phyloP scores from a whole-genome alignment of 164 flowering plant genomes.

The Macadamia integrifolia region DNA sequence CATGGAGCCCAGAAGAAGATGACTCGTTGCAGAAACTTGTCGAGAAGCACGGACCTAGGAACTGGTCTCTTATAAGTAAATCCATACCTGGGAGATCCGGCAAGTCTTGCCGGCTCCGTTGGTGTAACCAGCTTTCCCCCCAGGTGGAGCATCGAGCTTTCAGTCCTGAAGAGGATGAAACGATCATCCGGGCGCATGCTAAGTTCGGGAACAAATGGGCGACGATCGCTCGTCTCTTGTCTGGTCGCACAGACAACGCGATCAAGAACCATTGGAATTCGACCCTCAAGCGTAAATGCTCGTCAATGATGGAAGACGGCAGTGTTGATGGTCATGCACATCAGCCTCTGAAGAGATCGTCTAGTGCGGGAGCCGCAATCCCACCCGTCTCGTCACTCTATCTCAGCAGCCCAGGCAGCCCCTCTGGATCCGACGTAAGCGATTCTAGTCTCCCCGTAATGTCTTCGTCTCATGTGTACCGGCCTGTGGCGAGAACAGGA shows the following conservation, averaged over 20 bases:
- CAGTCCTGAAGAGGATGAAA: slow-evolving; percentile 68
- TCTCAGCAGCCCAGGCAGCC: slow-evolving; percentile 47
- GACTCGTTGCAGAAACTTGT: slow-evolving; percentile 54
- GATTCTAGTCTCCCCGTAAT: slow-evolving; percentile 44
- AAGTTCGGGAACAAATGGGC: slow-evolving; percentile 90
- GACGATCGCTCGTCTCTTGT: slow-evolving; percentile 68
- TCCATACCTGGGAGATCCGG: slow-evolving; percentile 91
- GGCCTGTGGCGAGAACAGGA: slow-evolving; percentile 40
- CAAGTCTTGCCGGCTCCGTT: slow-evolving; percentile 81
- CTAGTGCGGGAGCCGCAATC: slow-evolving; percentile 35
- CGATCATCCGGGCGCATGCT: slow-evolving; percentile 69
- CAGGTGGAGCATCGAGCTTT: slow-evolving; percentile 77
- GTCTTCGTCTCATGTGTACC: slow-evolving; percentile 27
- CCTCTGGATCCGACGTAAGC: slow-evolving; percentile 66
- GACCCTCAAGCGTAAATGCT: slow-evolving; percentile 68
- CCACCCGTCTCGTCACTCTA: slow-evolving; percentile 22
- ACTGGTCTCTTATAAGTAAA: slow-evolving; percentile 84
- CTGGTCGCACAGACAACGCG: slow-evolving; percentile 87
- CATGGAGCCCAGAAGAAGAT: slow-evolving; percentile 95
- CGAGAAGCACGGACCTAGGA: slow-evolving; percentile 65
- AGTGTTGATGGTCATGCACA: slow-evolving; percentile 13
- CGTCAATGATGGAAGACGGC: slow-evolving; percentile 32
- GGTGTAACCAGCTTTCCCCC: slow-evolving; percentile 95
- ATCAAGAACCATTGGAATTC: slow-evolving; percentile 92
- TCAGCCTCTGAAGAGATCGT: slow-evolving; percentile 50